These are phyloP conservation scores for Tuber calosporum DNA, from an alignment of 495 filamentous ascomycete species.

Conservation along the genomic window DNA sequence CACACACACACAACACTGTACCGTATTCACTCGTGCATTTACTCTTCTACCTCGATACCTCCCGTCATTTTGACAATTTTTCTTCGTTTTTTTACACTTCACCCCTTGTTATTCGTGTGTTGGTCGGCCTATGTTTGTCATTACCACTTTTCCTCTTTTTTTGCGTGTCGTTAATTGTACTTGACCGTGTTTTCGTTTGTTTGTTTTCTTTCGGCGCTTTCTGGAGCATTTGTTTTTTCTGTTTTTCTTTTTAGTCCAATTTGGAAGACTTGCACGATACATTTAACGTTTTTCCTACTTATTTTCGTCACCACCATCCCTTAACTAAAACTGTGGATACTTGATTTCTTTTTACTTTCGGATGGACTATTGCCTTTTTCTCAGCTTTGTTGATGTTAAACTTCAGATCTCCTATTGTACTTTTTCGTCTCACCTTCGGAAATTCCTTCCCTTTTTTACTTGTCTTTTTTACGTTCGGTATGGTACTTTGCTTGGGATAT, in stretches of 20 bases:
- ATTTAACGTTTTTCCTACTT: not conserved
- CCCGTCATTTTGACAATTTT: constrained; percentile 3
- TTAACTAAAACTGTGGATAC: not conserved
- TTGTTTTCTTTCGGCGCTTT: constrained; percentile 26
- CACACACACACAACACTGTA: constrained; percentile 16
- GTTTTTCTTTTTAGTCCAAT: constrained; percentile 17
- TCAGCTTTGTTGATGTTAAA: not conserved
- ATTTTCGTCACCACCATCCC: not conserved
- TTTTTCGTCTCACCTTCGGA: not conserved
- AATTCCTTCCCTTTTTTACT: not conserved
- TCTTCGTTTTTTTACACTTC: constrained; percentile 11
- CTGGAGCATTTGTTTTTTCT: constrained; percentile 24
- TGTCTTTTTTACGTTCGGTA: not conserved
- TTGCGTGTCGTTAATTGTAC: not conserved
- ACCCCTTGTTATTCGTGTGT: constrained; percentile 22
- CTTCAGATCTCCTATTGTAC: constrained; percentile 5
- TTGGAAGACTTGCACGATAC: constrained; percentile 6
- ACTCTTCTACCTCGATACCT: not conserved
- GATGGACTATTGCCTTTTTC: not conserved
- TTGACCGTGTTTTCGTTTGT: constrained; percentile 6
- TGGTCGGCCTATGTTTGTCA: constrained; percentile 26
- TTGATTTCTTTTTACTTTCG: not conserved
- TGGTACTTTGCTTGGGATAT: not conserved
- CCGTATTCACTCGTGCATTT: not conserved
- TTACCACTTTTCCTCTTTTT: not conserved